These are phyloP conservation scores for Senna tora DNA, from an alignment of 306 rosid species.

Conservation along the genomic window DNA sequence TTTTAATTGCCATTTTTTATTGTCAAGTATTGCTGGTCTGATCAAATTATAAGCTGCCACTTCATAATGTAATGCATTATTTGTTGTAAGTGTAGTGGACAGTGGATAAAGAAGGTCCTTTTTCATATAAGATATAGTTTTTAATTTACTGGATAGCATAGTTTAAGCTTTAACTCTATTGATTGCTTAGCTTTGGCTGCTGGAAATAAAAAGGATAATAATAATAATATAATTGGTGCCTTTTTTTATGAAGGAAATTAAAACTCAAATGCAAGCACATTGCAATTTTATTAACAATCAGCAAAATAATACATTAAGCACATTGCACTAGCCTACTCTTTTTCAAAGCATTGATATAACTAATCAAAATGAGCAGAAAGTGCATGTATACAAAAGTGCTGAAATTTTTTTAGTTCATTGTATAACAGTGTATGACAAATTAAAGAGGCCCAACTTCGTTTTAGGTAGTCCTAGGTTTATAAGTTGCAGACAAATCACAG, in stretches of 20 bases:
- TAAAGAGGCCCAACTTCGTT: constrained; percentile 27
- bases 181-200: not conserved
- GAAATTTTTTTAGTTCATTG: constrained; percentile 5
- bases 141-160: constrained; percentile 25
- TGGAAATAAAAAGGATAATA: constrained; percentile 7
- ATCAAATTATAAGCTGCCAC: not conserved
- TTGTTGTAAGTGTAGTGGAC: constrained; percentile 12
- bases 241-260: constrained; percentile 4
- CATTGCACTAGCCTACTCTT: constrained; percentile 1
- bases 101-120: constrained; percentile 23
- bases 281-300: not conserved
- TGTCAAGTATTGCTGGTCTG: constrained; percentile 27
- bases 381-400: not conserved
- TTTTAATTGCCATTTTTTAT: constrained; percentile 5
- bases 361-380: constrained; percentile 25
- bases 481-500: constrained; percentile 48
- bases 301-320: not conserved
- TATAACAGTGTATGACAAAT: constrained; percentile 16
- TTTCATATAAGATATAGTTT: not conserved
- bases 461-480: constrained; percentile 33
- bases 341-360: not conserved
- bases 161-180: constrained; percentile 26
- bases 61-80: constrained; percentile 11
- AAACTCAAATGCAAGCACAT: not conserved
- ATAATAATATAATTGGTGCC: not conserved